These are phyloP conservation scores for Parathielavia appendiculata DNA, from an alignment of 495 filamentous ascomycete species.

Conservation along the genomic window DNA sequence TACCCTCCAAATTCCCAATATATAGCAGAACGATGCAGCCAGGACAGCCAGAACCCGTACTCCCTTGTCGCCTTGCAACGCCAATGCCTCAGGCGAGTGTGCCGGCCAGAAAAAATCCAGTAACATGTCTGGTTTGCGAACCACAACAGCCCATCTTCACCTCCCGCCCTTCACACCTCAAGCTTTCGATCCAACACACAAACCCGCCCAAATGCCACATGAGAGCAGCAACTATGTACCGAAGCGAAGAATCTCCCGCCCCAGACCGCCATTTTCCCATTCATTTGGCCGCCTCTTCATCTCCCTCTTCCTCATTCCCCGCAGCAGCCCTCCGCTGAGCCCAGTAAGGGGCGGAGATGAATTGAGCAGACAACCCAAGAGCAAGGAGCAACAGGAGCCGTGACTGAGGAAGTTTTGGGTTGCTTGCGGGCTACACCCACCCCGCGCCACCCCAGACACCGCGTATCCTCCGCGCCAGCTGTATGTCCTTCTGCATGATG, in stretches of 20 bases:
- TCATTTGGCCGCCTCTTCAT: no score
- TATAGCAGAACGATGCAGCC: neutral
- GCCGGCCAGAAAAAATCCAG: neutral
- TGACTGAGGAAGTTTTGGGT: no score
- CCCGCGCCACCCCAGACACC: constrained; percentile 51
- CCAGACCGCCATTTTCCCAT: neutral
- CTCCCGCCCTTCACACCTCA: neutral
- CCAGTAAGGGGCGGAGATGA: no score
- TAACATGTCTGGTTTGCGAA: neutral
- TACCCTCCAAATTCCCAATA: neutral
- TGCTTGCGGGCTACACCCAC: constrained; percentile 25
- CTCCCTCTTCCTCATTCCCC: no score
- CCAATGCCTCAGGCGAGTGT: neutral
- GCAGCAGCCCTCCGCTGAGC: no score
- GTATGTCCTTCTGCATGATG: constrained; percentile 96
- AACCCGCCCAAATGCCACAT: neutral
- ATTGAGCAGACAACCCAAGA: no score
- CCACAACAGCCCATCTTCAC: neutral
- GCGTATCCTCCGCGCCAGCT: constrained; percentile 79
- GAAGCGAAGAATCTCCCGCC: neutral
- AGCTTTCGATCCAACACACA: neutral
- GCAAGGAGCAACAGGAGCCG: no score
- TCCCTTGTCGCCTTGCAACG: constrained; percentile 1
- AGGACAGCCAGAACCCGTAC: neutral
- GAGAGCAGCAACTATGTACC: constrained; percentile 2